Conservation (phyloP, 2,329 filamentous ascomycete genomes). For the Cladosporium colombiae region DNA sequence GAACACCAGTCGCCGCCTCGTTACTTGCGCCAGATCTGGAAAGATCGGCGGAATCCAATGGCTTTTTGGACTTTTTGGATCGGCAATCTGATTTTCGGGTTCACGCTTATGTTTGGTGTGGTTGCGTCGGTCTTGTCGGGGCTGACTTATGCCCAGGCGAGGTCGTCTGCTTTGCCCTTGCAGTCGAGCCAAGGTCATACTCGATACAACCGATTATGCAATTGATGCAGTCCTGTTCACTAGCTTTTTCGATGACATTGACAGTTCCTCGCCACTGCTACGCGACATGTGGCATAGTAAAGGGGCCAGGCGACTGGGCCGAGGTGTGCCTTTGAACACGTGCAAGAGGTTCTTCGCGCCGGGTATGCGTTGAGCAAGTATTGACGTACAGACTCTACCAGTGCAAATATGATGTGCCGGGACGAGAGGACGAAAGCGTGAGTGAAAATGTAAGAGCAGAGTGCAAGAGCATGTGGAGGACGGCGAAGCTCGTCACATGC, state of each 20-base stretch:
- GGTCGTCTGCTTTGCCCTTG: background rate
- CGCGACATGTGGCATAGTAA: background rate
- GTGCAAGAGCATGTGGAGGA: too few relatives aligned
- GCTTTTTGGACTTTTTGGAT: conserved; percentile 13
- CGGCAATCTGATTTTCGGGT: background rate
- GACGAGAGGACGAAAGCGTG: background rate
- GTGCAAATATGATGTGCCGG: background rate
- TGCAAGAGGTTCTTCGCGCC: background rate
- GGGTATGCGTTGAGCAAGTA: background rate
- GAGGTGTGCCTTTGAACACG: background rate
- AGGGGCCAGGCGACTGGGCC: background rate
- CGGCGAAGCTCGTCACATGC: too few relatives aligned
- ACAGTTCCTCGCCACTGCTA: background rate
- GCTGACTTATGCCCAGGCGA: background rate
- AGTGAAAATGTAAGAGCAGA: background rate
- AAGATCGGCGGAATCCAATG: conserved; percentile 3
- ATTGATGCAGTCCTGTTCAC: background rate
- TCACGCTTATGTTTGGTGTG: background rate
- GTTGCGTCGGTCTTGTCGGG: background rate
- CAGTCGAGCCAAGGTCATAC: background rate
- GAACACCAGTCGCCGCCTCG: conserved; percentile 9
- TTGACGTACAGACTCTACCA: background rate
- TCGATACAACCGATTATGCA: background rate
- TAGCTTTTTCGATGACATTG: background rate
- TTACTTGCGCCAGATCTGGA: background rate